Evolutionary conservation across 768 basidiomycete genomes (phyloP), one percentile per base, ranked within the genome.

Genomic region (Leccinum uliginosum): DNA sequence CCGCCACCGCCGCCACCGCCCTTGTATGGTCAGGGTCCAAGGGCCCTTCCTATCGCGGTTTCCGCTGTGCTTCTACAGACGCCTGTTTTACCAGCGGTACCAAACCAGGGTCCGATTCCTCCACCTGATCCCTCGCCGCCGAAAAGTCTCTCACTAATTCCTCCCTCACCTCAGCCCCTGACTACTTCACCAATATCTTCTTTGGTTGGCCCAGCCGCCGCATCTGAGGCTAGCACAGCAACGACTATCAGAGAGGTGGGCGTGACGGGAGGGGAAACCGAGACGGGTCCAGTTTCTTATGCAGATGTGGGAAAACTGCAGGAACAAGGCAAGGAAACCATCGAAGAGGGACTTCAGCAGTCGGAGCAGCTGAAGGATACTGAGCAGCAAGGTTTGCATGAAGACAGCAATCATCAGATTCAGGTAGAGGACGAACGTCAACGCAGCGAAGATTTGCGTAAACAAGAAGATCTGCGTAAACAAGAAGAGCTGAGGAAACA

Each of bases 201-300:
- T 5, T 62, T 55, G 29, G 52, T 58, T 44, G 30, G n/a, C 7
- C n/a, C 23, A 32, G 38, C 30, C 26, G 40, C 19, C 17, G 17
- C 23, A 26, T 23, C 32, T 35, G 24, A 10, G 50, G 4, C 29
- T 29, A 66, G 66, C 44, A 71, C 73, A 49, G 71, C 66, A 38
- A 67, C 30, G 47, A 75, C 71, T 30, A 69, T 68, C 9, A 73
- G 75, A 10, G 78, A 78, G 48, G 75, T 76, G 53, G 67, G 67
- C 32, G 78, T 74, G 65, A 80, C 57, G 76, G 83, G 58, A 29
- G 54, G 51, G 35, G 51, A 40, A 47, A 56, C 59, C 23, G 38
- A 24, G 4, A 17, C 2, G 1, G 54, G 35, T 14, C 26, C 44
- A 50, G 19, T 51, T 14, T 3, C 17, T 49, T 21, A 30, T 26